Percentiles rank a stretch among this genome's conserved stretches.
Evolutionary conservation across 768 basidiomycete genomes (phyloP).

Genomic region (Cantharellus anzutake): DNA sequence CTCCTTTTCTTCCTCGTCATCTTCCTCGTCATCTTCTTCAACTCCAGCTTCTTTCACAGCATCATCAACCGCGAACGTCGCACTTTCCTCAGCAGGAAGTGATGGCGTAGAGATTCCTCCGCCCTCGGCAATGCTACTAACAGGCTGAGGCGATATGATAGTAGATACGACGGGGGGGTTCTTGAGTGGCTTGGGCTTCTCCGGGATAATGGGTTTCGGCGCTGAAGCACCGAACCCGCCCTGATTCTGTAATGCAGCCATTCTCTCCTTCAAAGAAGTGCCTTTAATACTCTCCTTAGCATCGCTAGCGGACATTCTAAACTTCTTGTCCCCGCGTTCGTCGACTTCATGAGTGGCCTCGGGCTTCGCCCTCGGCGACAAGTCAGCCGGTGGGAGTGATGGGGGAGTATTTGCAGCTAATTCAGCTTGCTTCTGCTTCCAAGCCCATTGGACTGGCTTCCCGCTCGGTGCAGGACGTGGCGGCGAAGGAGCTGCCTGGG

Average conservation of each 20-base stretch:
- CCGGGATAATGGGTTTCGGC: slow-evolving; percentile 34
- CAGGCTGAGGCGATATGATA: slow-evolving; percentile 15
- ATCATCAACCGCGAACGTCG: slow-evolving; percentile 3
- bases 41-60: slow-evolving; percentile 7
- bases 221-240: slow-evolving; percentile 54
- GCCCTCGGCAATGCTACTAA: not conserved
- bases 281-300: slow-evolving; percentile 74
- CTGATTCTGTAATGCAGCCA: slow-evolving; percentile 80
- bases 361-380: not conserved
- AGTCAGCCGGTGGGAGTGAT: not conserved
- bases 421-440: slow-evolving; percentile 9
- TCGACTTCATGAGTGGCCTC: not conserved
- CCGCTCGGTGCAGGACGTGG: slow-evolving; percentile 27
- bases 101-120: slow-evolving; percentile 19
- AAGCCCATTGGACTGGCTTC: slow-evolving; percentile 34
- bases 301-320: slow-evolving; percentile 64
- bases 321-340: not conserved
- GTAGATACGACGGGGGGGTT: slow-evolving; percentile 28
- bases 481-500: slow-evolving; percentile 20
- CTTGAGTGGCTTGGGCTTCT: slow-evolving; percentile 70
- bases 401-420: slow-evolving; percentile 1
- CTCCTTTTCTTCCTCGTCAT: slow-evolving; percentile 37
- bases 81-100: not conserved
- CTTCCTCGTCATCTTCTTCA: slow-evolving; percentile 18
- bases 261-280: slow-evolving; percentile 76